Base-by-base conservation (phyloP, 163 green algal genomes). In the Scenedesmus sp. region DNA sequence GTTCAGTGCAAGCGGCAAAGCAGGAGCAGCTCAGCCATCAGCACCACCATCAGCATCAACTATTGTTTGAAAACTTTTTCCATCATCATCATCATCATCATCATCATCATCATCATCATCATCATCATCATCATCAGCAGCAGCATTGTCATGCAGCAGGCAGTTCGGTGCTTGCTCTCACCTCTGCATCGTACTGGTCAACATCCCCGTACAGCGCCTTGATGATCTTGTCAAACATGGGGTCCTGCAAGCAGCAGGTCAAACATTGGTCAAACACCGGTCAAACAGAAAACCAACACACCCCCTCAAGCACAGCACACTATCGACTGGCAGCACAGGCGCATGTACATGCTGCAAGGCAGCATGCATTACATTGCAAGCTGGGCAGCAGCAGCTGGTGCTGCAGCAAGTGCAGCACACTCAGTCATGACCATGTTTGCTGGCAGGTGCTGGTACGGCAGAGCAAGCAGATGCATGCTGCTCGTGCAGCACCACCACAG, bases 171-270 rank as follows among this genome's bases (percentile, higher is more conserved):
- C 34, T 46, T 73, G 73, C 52, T 4, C 66, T 5, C 81, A 88
- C 81, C 82, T 88, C 82, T 74, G 88, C 88, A 84, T 88, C 88
- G 52, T 82, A 91, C 57, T 83, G 74, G 34, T 88, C 81, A 12
- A 92, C 88, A 18, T 92, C 81, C 20, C 88, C 81, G 34, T 92
- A 88, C 0, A 88, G 82, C 6, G 81, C 88, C 59, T 83, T 74
- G 55, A 92, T 88, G 55, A 92, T 88, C 20, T 74, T 92, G 88
- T 92, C 88, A 88, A 88, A 92, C 10, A 15, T 77, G 15, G 52
- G 88, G 88, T 92, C 82, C 88, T 92, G 88, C 60, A 83, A 8
- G 6, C 23, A 52, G 23, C 70, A 52, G 23, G 23, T 16, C 18
- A 20, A 46, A 46, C 34, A 8, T 64, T 70, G 62, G 10, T 23